These are phyloP conservation scores for Cladosporium oxysporum DNA, from an alignment of 2,329 filamentous ascomycete species.

Conservation along the genomic window DNA sequence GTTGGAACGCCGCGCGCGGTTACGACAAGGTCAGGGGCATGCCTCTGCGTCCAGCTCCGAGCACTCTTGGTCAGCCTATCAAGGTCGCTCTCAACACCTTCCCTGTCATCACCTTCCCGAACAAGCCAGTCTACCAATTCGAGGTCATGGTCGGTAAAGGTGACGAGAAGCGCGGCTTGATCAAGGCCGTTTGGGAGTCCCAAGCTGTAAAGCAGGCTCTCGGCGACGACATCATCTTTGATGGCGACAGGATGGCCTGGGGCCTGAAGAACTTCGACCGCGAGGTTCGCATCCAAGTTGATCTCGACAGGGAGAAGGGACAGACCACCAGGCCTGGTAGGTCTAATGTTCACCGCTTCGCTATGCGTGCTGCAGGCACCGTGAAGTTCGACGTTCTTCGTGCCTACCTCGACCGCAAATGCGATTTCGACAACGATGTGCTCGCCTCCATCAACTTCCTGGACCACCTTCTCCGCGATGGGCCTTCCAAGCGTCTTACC, in stretches of 20 bases:
- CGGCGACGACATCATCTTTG: conserved; percentile 67
- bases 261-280: conserved; percentile 44
- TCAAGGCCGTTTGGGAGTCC: conserved; percentile 76
- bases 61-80: conserved; percentile 42
- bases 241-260: conserved; percentile 88
- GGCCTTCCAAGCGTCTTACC: conserved; percentile 67
- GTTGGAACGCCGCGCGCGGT: conserved; percentile 34
- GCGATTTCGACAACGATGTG: conserved; percentile 58
- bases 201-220: conserved; percentile 59
- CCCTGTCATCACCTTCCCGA: conserved; percentile 62
- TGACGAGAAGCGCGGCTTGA: conserved; percentile 63
- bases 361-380: conserved; percentile 64
- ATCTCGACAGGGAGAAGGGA: conserved; percentile 69
- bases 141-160: conserved; percentile 69
- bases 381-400: conserved; percentile 69
- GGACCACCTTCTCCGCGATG: conserved; percentile 83
- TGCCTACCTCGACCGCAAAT: conserved; percentile 64
- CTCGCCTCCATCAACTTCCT: conserved; percentile 86
- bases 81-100: conserved; percentile 70
- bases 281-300: conserved; percentile 56
- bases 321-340: conserved; percentile 38
- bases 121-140: conserved; percentile 73
- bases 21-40: conserved; percentile 22
- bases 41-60: conserved; percentile 40
- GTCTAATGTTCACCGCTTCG: conserved; percentile 59